Conservation (phyloP, 2,329 filamentous ascomycete species). For the Exophiala sideris region DNA sequence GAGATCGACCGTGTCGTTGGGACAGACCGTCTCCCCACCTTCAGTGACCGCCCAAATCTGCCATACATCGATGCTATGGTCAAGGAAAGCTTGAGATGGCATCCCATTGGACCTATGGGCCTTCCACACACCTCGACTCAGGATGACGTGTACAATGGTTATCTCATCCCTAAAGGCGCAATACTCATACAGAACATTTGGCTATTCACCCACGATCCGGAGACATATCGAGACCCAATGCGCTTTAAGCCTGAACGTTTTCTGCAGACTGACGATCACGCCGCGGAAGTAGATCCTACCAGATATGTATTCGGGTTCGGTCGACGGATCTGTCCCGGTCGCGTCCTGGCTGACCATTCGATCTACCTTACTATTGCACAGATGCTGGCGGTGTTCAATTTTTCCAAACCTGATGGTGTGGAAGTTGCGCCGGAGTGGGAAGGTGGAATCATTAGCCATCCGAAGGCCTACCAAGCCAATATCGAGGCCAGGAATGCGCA, state of each 20-base stretch:
- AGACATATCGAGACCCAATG: conserved; percentile 37
- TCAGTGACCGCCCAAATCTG: conserved; percentile 37
- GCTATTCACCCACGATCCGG: conserved; percentile 33
- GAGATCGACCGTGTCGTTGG: conserved; percentile 44
- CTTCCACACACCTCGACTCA: conserved; percentile 36
- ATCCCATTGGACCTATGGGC: conserved; percentile 35
- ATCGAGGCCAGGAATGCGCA: conserved; percentile 33
- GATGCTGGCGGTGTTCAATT: conserved; percentile 35
- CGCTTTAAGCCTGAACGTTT: conserved; percentile 45
- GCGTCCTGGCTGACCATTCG: conserved; percentile 33
- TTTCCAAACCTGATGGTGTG: conserved; percentile 36
- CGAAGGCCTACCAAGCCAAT: conserved; percentile 31
- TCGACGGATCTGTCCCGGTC: conserved; percentile 45
- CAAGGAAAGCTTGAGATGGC: conserved; percentile 39
- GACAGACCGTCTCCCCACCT: conserved; percentile 36
- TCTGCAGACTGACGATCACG: conserved; percentile 31
- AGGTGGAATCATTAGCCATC: conserved; percentile 37
- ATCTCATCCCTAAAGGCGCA: conserved; percentile 48
- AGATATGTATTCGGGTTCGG: conserved; percentile 58
- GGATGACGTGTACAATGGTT: conserved; percentile 49
- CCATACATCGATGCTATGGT: conserved; percentile 40
- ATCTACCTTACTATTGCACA: conserved; percentile 55
- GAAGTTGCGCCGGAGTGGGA: conserved; percentile 42
- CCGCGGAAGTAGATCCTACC: conserved; percentile 39
- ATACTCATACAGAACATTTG: conserved; percentile 27